Base-by-base conservation (phyloP, 108 stramenopile species). In the Licmophora abbreviata region DNA sequence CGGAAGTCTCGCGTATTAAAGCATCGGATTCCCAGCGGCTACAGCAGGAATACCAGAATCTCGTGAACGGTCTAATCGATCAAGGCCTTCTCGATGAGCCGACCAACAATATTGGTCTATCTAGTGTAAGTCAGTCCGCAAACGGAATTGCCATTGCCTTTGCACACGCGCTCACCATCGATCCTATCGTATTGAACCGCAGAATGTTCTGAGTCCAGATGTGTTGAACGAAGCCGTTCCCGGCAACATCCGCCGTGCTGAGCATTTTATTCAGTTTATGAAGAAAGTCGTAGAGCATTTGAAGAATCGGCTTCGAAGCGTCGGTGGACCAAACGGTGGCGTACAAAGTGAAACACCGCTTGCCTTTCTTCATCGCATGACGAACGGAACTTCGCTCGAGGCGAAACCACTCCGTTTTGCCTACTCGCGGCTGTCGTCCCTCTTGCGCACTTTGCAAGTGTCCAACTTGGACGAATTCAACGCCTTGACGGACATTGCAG, bases 221-320 rank as follows among this genome's bases (percentile, higher is more conserved):
- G 83, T 99, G 0, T 45, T 97, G 17, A 81, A 93, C 42, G 97
- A 99, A 65, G 86, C 92, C 14, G 96, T 99, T 1, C 99, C 99
- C 0, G 99, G 99, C 24, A 98, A 96, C 54, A 98, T 98, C 48
- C 86, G 99, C 22, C 76, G 95, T 9, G 99, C 99, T 0, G 99
- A 99, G 54, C 97, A 97, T 55, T 99, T 99, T 58, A 71, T 99
- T 44, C 72, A 68, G 2, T 95, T 98, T 68, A 84, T 99, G 95
- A 78, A 79, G 48, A 79, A 95, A 54, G 78, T 97, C 40, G 94
- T 95, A 22, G 88, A 92, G 47, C 92, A 94, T 56, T 60, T 97
- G 17, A 92, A 92, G 57, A 47, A 62, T 1, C 52, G 89, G n/a
- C 44, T 97, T 20, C 54, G 78, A 14, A 66, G 69, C 2, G 76